Conservation (phyloP, 108 stramenopile species). For the Fragilaria radians region DNA sequence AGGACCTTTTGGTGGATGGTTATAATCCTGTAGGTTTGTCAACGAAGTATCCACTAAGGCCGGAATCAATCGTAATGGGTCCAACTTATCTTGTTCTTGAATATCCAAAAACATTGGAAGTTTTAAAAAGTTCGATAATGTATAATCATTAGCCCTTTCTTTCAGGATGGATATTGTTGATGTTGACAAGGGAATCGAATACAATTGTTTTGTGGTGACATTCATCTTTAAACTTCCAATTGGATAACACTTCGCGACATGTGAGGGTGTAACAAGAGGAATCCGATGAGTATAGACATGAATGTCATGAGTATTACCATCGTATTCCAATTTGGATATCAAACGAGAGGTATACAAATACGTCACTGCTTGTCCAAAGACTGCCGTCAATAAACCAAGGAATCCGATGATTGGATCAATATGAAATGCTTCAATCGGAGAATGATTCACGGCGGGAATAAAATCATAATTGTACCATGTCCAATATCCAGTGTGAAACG, state of each 20-base stretch:
- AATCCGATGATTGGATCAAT: conserved; percentile 42
- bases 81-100: not conserved
- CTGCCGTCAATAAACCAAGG: conserved; percentile 29
- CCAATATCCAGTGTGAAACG: conserved; percentile 38
- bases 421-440: conserved; percentile 21
- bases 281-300: not conserved
- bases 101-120: conserved; percentile 1
- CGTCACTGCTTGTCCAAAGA: conserved; percentile 18
- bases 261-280: not conserved
- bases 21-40: no score
- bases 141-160: not conserved
- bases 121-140: not conserved
- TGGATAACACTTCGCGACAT: not conserved
- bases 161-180: not conserved
- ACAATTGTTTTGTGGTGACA: conserved; percentile 2
- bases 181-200: not conserved
- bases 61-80: not conserved
- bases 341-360: conserved; percentile 24
- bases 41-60: no score
- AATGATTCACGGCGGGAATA: conserved; percentile 31
- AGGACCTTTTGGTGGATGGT: no score
- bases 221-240: not conserved
- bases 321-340: conserved; percentile 9
- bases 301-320: not conserved
- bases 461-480: conserved; percentile 44